Evolutionary conservation across 306 rosid species (phyloP).

Genomic region (Vachellia pachyceras): DNA sequence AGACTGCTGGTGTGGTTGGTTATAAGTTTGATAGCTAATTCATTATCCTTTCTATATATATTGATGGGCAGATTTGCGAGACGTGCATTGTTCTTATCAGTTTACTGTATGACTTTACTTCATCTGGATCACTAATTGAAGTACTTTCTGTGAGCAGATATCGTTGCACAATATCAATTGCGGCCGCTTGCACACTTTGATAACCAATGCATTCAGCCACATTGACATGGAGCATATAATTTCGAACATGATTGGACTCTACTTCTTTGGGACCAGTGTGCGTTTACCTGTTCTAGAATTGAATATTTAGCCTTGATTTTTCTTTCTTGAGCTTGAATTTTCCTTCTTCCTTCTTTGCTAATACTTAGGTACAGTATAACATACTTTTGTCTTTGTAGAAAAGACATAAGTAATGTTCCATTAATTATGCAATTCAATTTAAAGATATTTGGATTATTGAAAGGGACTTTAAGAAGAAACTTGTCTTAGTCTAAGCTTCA

Average conservation of each 20-base stretch:
- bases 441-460: background rate
- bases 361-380: background rate
- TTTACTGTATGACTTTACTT: conserved; percentile 34
- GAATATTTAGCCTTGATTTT: conserved; percentile 29
- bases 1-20: conserved; percentile 11
- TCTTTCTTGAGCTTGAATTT: background rate
- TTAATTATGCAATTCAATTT: conserved; percentile 24
- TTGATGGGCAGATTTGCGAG: conserved; percentile 29
- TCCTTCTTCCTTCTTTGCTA: background rate
- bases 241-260: conserved; percentile 85
- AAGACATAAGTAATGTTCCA: conserved; percentile 3
- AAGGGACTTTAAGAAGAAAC: conserved; percentile 17
- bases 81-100: conserved; percentile 29
- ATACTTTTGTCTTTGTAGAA: background rate
- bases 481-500: conserved; percentile 22
- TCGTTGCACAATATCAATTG: conserved; percentile 69
- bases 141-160: conserved; percentile 59
- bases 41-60: conserved; percentile 4
- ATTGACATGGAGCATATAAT: conserved; percentile 58
- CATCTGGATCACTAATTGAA: conserved; percentile 39
- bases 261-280: conserved; percentile 84
- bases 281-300: conserved; percentile 44
- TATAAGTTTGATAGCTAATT: background rate
- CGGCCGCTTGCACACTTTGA: conserved; percentile 86
- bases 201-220: conserved; percentile 93